Conservation (phyloP, 192 early-diverging fungal species). For the Pilaira anomala region DNA sequence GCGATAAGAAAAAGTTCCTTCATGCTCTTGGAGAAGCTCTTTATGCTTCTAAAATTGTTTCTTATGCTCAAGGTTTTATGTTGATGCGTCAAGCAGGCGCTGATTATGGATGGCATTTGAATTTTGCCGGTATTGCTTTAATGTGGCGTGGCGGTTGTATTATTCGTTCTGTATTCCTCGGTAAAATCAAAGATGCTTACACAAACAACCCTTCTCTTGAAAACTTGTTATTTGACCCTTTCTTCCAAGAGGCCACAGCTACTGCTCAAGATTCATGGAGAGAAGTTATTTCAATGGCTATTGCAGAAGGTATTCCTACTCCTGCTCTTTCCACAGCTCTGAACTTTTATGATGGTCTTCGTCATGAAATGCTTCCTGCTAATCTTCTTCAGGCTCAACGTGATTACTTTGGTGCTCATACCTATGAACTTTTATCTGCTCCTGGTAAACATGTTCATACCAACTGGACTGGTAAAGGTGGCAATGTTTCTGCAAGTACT, state of each 20-base stretch:
- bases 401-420: constrained; percentile 99
- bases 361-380: constrained; percentile 84
- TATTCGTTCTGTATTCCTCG: constrained; percentile 94
- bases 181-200: constrained; percentile 96
- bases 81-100: constrained; percentile 93
- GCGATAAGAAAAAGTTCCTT: constrained; percentile 88
- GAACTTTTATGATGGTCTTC: constrained; percentile 97
- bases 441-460: constrained; percentile 72
- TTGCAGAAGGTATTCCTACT: constrained; percentile 82
- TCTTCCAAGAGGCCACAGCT: constrained; percentile 91
- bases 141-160: constrained; percentile 99
- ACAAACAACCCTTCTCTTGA: constrained; percentile 79
- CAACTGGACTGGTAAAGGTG: constrained; percentile 98
- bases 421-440: constrained; percentile 80
- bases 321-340: constrained; percentile 89
- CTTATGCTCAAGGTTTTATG: constrained; percentile 99
- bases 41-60: constrained; percentile 98
- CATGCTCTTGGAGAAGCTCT: constrained; percentile 88
- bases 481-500: constrained; percentile 52
- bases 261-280: constrained; percentile 85
- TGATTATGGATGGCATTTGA: constrained; percentile 91
- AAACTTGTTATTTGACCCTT: constrained; percentile 93
- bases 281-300: constrained; percentile 77
- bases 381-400: constrained; percentile 97
- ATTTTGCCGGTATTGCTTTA: constrained; percentile 95